These are phyloP conservation scores for Bruguiera sexangula DNA, from an alignment of 345 rosid species.

Conservation along the genomic window DNA sequence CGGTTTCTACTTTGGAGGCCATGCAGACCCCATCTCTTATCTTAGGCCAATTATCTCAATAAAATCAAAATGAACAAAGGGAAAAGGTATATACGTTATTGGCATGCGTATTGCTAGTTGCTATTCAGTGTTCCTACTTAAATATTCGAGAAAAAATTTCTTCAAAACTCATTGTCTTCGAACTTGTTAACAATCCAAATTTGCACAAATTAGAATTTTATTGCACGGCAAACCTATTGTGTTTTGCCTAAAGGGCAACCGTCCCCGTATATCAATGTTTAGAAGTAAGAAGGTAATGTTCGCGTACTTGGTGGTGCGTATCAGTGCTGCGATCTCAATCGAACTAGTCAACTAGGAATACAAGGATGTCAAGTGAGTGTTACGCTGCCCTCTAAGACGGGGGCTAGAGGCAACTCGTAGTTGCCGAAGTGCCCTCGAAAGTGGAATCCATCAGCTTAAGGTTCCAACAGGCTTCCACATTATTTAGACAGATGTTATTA, in stretches of 20 bases:
- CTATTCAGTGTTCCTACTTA: not conserved
- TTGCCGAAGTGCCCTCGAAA: not conserved
- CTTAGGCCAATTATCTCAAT: not conserved
- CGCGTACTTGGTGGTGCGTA: not conserved
- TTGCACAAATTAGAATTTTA: not conserved
- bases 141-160: not conserved
- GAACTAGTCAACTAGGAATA: no score
- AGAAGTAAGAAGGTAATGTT: not conserved
- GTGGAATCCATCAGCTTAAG: not conserved
- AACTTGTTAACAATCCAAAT: not conserved
- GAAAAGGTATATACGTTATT: not conserved
- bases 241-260: conserved; percentile 8
- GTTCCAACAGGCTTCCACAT: not conserved
- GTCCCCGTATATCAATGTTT: not conserved
- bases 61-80: not conserved
- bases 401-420: not conserved
- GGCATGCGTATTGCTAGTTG: not conserved
- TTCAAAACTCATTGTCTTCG: not conserved
- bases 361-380: not conserved
- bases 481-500: not conserved
- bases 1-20: not conserved
- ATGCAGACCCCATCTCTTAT: not conserved
- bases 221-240: conserved; percentile 2
- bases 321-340: conserved; percentile 1
- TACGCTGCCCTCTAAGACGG: not conserved